Evolutionary conservation across 2,329 filamentous ascomycete genomes (phyloP).

Genomic region (Keithomyces neogunnii): DNA sequence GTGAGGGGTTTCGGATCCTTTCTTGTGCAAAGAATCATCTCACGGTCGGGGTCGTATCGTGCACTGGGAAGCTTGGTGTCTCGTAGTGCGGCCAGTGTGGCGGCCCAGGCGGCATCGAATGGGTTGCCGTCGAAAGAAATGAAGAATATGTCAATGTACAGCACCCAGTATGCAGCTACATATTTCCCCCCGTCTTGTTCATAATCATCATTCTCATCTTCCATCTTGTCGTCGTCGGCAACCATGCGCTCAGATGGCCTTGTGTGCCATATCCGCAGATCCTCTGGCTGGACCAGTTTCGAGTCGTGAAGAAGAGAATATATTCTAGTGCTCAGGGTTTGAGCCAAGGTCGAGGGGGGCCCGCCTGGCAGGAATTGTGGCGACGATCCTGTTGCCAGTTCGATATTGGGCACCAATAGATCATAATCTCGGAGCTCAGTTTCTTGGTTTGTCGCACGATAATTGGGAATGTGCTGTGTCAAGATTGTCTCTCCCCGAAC

Average conservation of each 20-base stretch:
- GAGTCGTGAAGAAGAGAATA: conserved; percentile 68
- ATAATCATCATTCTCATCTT: conserved; percentile 21
- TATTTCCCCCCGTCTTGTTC: conserved; percentile 27
- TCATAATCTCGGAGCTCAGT: conserved; percentile 53
- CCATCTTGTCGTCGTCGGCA: conserved; percentile 33
- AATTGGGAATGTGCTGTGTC: conserved; percentile 64
- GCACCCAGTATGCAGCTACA: conserved; percentile 86
- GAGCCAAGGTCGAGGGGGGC: conserved; percentile 70
- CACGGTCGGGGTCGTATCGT: conserved; percentile 75
- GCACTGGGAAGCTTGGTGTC: conserved; percentile 72
- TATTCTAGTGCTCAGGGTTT: conserved; percentile 75
- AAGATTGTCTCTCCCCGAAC: conserved; percentile 79
- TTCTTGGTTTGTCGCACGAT: conserved; percentile 35
- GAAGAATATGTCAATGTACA: conserved; percentile 94
- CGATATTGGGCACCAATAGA: conserved; percentile 86
- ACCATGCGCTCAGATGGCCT: conserved; percentile 38
- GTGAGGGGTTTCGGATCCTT: conserved; percentile 46
- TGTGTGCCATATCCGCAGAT: conserved; percentile 66
- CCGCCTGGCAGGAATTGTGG: conserved; percentile 78
- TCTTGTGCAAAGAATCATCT: conserved; percentile 67
- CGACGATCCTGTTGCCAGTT: conserved; percentile 82
- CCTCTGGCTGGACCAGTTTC: conserved; percentile 54
- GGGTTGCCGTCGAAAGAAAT: conserved; percentile 87
- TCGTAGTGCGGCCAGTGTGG: conserved; percentile 69
- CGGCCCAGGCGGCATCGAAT: conserved; percentile 85